phyloP scores from a whole-genome alignment of 2,329 filamentous ascomycete genomes.

The Amauroascus niger region DNA sequence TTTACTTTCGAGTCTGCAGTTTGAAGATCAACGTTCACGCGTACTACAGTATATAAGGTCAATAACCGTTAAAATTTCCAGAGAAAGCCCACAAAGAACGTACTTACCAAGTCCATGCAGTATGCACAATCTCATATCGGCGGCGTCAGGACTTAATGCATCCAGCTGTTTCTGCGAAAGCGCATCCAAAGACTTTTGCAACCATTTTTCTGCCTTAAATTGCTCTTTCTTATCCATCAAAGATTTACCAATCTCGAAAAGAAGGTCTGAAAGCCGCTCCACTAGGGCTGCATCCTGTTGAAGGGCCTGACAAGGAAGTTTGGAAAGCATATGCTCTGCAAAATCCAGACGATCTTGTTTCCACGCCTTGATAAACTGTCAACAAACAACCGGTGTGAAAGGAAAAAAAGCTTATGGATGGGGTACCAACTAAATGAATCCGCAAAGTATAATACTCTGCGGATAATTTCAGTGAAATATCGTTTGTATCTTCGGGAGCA shows the following conservation, averaged over 20 bases:
- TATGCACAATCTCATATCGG: slow-evolving; percentile 57
- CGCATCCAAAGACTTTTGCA: slow-evolving; percentile 55
- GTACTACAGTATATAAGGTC: slow-evolving; percentile 18
- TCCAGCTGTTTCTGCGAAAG: slow-evolving; percentile 42
- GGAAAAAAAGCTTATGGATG: neutral
- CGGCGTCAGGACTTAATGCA: slow-evolving; percentile 48
- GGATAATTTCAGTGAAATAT: slow-evolving; percentile 24
- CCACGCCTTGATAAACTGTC: slow-evolving; percentile 52
- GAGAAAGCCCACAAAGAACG: slow-evolving; percentile 21
- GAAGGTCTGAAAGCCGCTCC: slow-evolving; percentile 56
- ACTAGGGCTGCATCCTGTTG: slow-evolving; percentile 42
- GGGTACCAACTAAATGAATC: slow-evolving; percentile 51
- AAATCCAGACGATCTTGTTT: slow-evolving; percentile 62
- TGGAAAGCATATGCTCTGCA: slow-evolving; percentile 66
- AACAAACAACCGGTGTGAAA: neutral
- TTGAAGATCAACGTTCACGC: slow-evolving; percentile 27
- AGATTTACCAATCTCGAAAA: slow-evolving; percentile 62
- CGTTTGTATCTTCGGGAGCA: slow-evolving; percentile 11
- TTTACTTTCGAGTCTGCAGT: slow-evolving; percentile 40
- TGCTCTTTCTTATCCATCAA: slow-evolving; percentile 46
- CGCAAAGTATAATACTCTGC: slow-evolving; percentile 58
- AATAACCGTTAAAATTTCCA: neutral
- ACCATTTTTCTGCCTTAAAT: slow-evolving; percentile 57
- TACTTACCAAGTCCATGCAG: slow-evolving; percentile 54
- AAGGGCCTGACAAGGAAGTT: slow-evolving; percentile 38